Evolutionary conservation across 2,329 filamentous ascomycete species (phyloP), one percentile per base, ranked within the genome.

Genomic region (Ceratocystis cacaofunesta): DNA sequence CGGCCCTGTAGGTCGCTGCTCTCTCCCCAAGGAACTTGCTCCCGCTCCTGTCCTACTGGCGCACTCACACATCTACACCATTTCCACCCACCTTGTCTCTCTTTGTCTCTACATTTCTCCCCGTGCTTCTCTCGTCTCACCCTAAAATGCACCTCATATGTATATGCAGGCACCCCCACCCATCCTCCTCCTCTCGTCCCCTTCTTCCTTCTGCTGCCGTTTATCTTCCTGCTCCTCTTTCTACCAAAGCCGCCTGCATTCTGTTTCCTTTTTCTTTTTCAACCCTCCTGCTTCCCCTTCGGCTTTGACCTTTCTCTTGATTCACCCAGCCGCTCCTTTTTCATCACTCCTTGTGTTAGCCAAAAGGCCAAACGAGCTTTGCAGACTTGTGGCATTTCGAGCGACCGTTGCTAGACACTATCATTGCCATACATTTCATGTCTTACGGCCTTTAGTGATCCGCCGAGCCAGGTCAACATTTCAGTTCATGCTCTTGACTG

Each of bases 141-240:
- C 44, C 43, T 63, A 44, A 25, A 22, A 61, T 61, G 36, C 36
- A 48, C 22, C 25, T 32, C 25, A 58, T 58, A 58, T 58, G 25
- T 32, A 58, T 58, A 30, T 58, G 55, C 55, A 58, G 30, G 55
- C 55, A 58, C 55, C 28, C 55, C 30, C 52, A 62, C 25, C 46
- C 41, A 52, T 60, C 50, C 52, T 52, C 65, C 65, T 52, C 28
- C 61, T 44, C 55, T 25, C 17, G 48, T 52, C 12, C 48, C 25
- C 48, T 52, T 52, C 25, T 25, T 52, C 48, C 22, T 44, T 25
- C 36, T 25, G n/a, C 32, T 28, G 10, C 12, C 36, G 36, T 41
- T 52, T 52, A 52, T 52, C 48, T 32, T 44, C 46, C 36, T 25
- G 28, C 36, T 28, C 58, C 52, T 55, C 44, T 46, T 41, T 7